Base-by-base conservation (phyloP, 768 basidiomycete species). In the Dentipellis sp. region DNA sequence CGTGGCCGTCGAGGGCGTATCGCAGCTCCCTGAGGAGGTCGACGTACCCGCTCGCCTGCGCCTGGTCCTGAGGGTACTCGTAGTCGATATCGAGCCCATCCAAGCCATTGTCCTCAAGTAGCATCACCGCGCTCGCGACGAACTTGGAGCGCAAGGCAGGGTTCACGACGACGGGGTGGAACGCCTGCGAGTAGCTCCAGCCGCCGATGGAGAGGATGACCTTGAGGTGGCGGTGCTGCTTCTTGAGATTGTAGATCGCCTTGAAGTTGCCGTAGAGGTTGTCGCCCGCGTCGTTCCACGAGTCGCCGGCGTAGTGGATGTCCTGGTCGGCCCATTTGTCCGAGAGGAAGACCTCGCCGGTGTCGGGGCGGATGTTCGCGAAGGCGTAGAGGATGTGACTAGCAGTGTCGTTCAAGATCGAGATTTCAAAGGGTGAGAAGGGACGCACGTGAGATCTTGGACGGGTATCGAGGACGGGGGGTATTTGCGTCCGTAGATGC, bases 181-280 rank as follows among this genome's bases (percentile, higher is more conserved):
- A 91, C 45, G 82, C 81, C 29, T 91, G 81, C 0, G 91, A 93
- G 67, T 93, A 94, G 0, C 91, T 89, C 93, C 93, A 97, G 5
- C 95, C 95, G 12, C 95, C 95, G 53, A 99, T 97, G 46, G 88
- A 91, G 29, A 99, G 78, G 14, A 90, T 73, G 16, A 86, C 77
- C 61, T 88, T 90, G 66, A 93, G 76, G 59, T 86, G 86, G 53
- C 93, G 80, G 58, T 97, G 76, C 59, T 79, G 69, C 67, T 94
- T 87, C 78, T 98, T 98, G 62, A 97, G 76, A 35, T 88, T 79
- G 69, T 94, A 94, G 56, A 98, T 80, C 51, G 89, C 90, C 67
- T 95, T 97, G 72, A 98, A 82, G 70, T 95, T 95, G 53, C 94
- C 94, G 64, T 95, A 98, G 16, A 98, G 80, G 69, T 98, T 97